phyloP scores from a whole-genome alignment of 2,329 filamentous ascomycete genomes.

The Leptographium procerum region DNA sequence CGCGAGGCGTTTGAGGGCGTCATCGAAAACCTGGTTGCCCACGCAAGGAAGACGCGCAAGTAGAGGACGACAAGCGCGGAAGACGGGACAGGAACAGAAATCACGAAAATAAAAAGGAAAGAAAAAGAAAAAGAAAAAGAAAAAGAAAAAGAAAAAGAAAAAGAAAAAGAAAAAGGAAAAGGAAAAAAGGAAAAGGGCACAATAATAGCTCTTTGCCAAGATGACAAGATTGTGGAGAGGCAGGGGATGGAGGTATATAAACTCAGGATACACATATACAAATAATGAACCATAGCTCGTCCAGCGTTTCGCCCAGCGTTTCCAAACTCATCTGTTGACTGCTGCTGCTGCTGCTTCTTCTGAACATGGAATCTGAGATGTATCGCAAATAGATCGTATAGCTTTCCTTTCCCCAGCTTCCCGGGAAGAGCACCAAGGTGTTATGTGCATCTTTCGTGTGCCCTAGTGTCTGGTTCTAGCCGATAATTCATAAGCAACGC shows the following conservation, averaged over 20 bases:
- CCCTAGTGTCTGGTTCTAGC: background rate
- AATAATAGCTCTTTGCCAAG: no score
- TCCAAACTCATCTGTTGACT: background rate
- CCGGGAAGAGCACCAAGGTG: background rate
- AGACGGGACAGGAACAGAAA: no score
- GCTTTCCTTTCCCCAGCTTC: no score
- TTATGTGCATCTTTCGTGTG: background rate
- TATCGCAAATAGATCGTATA: no score
- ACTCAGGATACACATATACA: background rate
- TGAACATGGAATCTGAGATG: no score
- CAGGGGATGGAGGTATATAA: background rate
- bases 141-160: no score
- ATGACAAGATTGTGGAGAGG: no score
- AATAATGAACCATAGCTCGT: background rate
- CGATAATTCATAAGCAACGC: background rate
- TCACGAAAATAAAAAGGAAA: no score
- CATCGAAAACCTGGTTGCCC: conserved; percentile 91
- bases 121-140: no score
- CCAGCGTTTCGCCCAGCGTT: background rate
- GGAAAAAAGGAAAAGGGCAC: no score
- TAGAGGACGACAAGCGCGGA: conserved; percentile 18
- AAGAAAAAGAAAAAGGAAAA: no score
- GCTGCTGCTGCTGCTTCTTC: background rate
- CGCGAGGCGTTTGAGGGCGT: conserved; percentile 92
- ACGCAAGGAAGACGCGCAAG: conserved; percentile 76